Base-by-base conservation (phyloP, 179 eudicot genomes). In the Beta lomatogona region DNA sequence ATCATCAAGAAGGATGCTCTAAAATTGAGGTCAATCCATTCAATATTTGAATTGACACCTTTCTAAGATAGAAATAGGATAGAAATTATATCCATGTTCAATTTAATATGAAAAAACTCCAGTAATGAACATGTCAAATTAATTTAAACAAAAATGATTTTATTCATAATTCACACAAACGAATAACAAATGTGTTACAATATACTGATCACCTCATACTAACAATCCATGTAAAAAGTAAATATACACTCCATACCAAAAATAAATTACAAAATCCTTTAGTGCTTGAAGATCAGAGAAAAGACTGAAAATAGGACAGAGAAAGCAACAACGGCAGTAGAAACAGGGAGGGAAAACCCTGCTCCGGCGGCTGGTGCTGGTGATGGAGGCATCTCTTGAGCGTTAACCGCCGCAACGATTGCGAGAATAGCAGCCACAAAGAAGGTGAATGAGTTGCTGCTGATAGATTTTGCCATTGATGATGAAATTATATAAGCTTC, bases 311-410 rank as follows among this genome's bases (percentile, higher is more conserved):
- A 67, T 25, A 85, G 55, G 31, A 87, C 41, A 22, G 86, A 80
- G 80, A 63, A 57, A 1, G 59, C 84, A 18, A 80, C 82, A 1
- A 85, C 44, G 48, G 84, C 76, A 4, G 85, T 78, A 11, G 90
- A 82, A 31, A 79, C 31, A 9, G 90, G 82, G 46, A 83, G 22
- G 0, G 89, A 84, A 77, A 86, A 89, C 1, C 82, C 91, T 3
- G 90, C 88, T 72, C 91, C 91, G 50, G 87, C 75, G 0, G 64
- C 90, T 4, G 88, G 88, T 0, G 88, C 73, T 0, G 89, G 90
- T 21, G 87, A 78, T 0, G 87, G 85, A 0, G 86, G 69, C 80
- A 54, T 21, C 25, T 64, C 87, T 22, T 82, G 78, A 11, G 64
- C 85, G 12, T 71, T 71, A 6, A 78, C 67, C 4, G 77, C 50